These are phyloP conservation scores for Leptographium radiaticola DNA, from an alignment of 2,329 filamentous ascomycete species.

Conservation along the genomic window DNA sequence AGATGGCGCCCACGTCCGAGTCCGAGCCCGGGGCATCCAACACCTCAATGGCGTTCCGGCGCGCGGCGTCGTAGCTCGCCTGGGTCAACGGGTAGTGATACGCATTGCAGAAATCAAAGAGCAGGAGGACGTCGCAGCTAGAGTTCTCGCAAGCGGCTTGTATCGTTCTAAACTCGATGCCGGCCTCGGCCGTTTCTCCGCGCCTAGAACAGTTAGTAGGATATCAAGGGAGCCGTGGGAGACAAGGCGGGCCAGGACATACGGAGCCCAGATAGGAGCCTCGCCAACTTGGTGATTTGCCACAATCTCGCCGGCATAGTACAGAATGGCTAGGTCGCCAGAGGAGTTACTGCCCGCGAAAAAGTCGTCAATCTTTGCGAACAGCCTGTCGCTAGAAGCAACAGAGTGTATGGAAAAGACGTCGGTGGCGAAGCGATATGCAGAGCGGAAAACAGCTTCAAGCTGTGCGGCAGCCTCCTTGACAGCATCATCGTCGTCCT, in stretches of 20 bases:
- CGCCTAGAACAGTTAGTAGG: slow-evolving; percentile 1
- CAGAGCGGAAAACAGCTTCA: slow-evolving; percentile 5
- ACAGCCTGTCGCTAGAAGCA: slow-evolving; percentile 1
- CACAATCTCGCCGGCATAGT: slow-evolving; percentile 9
- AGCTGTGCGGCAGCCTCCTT: slow-evolving; percentile 1
- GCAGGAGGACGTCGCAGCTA: slow-evolving; percentile 9
- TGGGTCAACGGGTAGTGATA: slow-evolving; percentile 5
- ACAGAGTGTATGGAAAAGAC: slow-evolving; percentile 2
- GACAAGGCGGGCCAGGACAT: not conserved
- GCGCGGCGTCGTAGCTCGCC: not conserved
- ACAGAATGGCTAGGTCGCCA: slow-evolving; percentile 9
- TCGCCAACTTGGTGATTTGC: slow-evolving; percentile 1
- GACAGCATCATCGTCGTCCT: slow-evolving; percentile 5
- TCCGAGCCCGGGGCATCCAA: slow-evolving; percentile 6
- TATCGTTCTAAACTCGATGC: slow-evolving; percentile 6
- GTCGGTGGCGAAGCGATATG: slow-evolving; percentile 7
- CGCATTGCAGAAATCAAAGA: slow-evolving; percentile 8
- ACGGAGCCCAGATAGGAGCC: slow-evolving; percentile 10
- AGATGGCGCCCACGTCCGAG: not conserved
- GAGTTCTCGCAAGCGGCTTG: slow-evolving; percentile 8
- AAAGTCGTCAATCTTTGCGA: slow-evolving; percentile 4
- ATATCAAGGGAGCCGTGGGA: not conserved
- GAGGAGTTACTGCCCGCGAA: slow-evolving; percentile 3
- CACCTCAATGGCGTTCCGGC: slow-evolving; percentile 10
- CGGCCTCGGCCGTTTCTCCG: not conserved